Conservation (phyloP, 164 flowering plant species). For the Cinnamomum chago region DNA sequence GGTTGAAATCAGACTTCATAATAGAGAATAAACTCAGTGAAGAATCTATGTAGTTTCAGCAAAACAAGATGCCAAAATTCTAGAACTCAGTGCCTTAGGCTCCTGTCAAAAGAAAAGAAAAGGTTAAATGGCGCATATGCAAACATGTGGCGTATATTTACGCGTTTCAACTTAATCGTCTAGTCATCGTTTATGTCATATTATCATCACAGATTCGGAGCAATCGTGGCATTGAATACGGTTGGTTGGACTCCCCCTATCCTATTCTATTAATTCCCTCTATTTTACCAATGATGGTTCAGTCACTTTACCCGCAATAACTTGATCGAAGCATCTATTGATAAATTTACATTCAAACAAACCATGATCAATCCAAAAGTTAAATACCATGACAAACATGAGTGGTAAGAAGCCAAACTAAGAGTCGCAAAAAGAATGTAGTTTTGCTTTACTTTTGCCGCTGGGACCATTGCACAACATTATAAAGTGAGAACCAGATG, state of each 20-base stretch:
- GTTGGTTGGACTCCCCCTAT: background rate
- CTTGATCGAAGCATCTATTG: no score
- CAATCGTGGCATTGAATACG: background rate
- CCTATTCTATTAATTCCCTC: no score
- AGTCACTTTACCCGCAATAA: no score
- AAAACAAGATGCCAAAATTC: conserved; percentile 46
- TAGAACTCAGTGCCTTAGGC: conserved; percentile 28
- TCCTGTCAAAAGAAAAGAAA: conserved; percentile 19
- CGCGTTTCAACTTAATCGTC: conserved; percentile 29
- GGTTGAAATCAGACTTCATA: conserved; percentile 3
- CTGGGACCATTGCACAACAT: no score
- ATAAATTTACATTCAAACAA: no score
- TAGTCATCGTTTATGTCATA: conserved; percentile 1
- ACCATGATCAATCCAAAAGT: no score
- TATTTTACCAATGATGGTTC: no score
- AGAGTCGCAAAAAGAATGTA: no score
- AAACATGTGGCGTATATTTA: conserved; percentile 41
- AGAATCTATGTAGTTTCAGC: conserved; percentile 18
- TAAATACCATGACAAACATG: no score
- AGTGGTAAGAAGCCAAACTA: no score
- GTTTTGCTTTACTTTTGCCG: no score
- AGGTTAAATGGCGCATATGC: conserved; percentile 36
- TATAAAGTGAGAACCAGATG: no score
- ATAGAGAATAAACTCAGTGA: conserved; percentile 18
- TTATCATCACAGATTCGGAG: background rate